Evolutionary conservation across 257 asterid genomes (phyloP), one percentile per base, ranked within the genome.

Genomic region (Capsicum baccatum): DNA sequence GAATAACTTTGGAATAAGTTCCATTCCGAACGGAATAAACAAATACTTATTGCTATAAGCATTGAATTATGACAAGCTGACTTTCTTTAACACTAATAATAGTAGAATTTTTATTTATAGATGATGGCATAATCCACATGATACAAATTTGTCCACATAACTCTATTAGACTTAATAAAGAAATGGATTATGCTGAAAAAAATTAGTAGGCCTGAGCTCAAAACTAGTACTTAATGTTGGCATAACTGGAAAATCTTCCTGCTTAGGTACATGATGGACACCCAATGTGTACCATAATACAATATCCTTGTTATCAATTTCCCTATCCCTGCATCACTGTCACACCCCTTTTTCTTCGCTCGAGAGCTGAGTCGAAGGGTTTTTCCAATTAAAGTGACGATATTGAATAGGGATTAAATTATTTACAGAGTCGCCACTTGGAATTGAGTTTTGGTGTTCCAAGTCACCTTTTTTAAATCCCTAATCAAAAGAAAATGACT

Each of bases 221-320:
- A 93, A 93, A 1, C 88, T 82, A n/a, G 81, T 83, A 3, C 66
- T 86, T 19, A 88, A 2, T 2, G 90, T 89, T 13, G 94, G 93
- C 97, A 92, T 92, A 47, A 92, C 59, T 2, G 94, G 95, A 70
- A 88, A 92, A 87, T 92, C 93, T 82, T 93, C 95, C 68, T 91
- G 95, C 85, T 88, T 81, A 0, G 97, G 95, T 68, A 89, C 89
- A 66, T 93, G 95, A 79, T 93, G 97, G 83, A 91, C 80, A 1
- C 95, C 95, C 58, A 90, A 4, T 54, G 91, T 89, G 89, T 92
- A 89, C 97, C 95, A 91, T n/a, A 91, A 63, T 87, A 91, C 95
- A 50, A 92, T 92, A 71, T 91, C 95, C 80, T 82, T 79, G 78
- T 90, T 88, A 86, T 90, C 90, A 8, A 92, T 90, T 33, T 86